A percentile compares a stretch with the other conserved stretches of the same genome.
Conservation (phyloP, 2,329 filamentous ascomycete species). For the Fusarium torulosum region DNA sequence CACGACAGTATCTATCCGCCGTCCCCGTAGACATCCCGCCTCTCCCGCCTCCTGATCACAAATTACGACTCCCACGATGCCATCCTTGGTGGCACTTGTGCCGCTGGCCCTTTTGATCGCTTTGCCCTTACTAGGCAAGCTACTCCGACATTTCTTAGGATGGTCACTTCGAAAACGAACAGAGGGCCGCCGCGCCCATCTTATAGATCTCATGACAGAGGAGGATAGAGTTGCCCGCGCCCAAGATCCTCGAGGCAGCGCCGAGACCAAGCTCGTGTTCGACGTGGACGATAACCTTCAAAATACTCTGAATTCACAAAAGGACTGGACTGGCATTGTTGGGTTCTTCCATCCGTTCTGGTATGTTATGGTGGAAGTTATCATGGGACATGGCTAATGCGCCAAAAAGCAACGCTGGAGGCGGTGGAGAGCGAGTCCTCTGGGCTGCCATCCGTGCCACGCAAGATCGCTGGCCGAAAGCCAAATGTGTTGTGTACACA, state of each 20-base stretch:
- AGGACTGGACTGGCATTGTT: constrained; percentile 85
- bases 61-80: constrained; percentile 14
- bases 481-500: constrained; percentile 93
- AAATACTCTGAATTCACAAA: constrained; percentile 53
- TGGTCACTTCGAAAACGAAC: constrained; percentile 74
- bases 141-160: constrained; percentile 63
- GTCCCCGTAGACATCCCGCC: constrained; percentile 2
- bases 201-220: constrained; percentile 65
- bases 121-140: constrained; percentile 43
- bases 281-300: constrained; percentile 54
- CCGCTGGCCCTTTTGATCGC: constrained; percentile 41
- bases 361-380: constrained; percentile 61
- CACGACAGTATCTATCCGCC: neutral
- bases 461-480: constrained; percentile 87
- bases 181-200: constrained; percentile 69
- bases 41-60: neutral
- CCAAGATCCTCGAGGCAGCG: constrained; percentile 51
- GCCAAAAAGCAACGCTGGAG: constrained; percentile 83
- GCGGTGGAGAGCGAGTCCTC: constrained; percentile 93
- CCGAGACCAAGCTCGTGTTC: constrained; percentile 73
- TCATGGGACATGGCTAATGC: constrained; percentile 23
- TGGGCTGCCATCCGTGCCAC: constrained; percentile 96
- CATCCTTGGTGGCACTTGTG: constrained; percentile 26
- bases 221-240: constrained; percentile 59
- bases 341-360: constrained; percentile 99